Evolutionary conservation across 768 basidiomycete species (phyloP), one percentile per base, ranked within the genome.

Genomic region (Hygrophorus pudorinus): DNA sequence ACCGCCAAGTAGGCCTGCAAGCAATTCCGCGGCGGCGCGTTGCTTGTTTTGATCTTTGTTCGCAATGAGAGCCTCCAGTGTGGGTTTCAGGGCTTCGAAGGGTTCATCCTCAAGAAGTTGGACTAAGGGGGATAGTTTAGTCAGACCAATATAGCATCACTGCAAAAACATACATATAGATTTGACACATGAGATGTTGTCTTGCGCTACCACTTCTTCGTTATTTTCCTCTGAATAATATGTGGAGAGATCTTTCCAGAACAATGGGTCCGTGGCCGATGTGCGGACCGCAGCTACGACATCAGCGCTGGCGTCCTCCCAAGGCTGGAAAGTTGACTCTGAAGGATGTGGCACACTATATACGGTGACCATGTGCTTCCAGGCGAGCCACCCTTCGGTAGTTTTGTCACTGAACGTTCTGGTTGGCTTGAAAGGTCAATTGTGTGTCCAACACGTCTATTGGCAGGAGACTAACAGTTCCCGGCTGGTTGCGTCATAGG

Each of bases 41-140:
- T 89, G 89, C 63, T 90, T 88, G 62, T 93, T 84, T 48, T 87
- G 81, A 50, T 86, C 79, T 48, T 81, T 76, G 53, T 86, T 75
- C 7, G 61, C 59, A 14, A 90, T 64, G n/a, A 85, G 62, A 27
- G 68, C 68, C 44, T 82, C 79, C 30, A 89, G 56, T 1, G 75
- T 71, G 0, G 79, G 79, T 47, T 66, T 72, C 47, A 88, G 64
- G 0, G 68, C 68, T 43, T 76, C 69, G 43, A 87, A 75, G 1
- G 85, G 79, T 44, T 75, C 76, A 50, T 82, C 78, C 53, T 82
- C 83, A n/a, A 85, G 70, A 13, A 91, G 56, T 67, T 92, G 88
- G 56, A 85, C 81, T 85, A 48, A 59, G 24, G 48, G 7, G 27
- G 8, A 20, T n/a, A 48, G 14, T 53, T 21, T 13, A 42, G 24